Percentiles rank a stretch among this genome's conserved stretches.
phyloP scores from a whole-genome alignment of 2,329 filamentous ascomycete species.

The Neonectria punicea region DNA sequence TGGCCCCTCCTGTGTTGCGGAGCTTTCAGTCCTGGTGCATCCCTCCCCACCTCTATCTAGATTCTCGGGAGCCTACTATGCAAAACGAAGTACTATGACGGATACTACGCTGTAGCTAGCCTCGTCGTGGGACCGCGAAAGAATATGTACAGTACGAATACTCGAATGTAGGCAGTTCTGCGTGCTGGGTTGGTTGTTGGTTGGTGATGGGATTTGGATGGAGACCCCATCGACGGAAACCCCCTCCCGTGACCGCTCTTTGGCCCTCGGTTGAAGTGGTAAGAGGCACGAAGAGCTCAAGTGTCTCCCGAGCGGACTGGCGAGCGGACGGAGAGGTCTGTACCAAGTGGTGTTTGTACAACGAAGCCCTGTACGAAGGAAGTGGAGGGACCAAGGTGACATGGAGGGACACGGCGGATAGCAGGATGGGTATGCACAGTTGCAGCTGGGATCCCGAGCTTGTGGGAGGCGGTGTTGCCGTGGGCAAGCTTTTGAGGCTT shows the following conservation, averaged over 20 bases:
- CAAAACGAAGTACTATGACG: not conserved
- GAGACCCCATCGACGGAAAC: not conserved
- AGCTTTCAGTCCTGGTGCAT: not conserved
- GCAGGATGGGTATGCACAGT: not conserved
- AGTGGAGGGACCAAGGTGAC: not conserved
- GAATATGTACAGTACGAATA: not conserved
- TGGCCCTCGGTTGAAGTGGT: conserved; percentile 2
- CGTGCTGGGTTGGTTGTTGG: not conserved
- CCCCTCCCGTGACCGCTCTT: conserved; percentile 5
- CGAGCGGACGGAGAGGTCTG: not conserved
- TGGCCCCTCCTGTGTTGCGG: conserved; percentile 9
- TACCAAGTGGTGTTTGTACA: not conserved
- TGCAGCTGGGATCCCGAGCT: not conserved
- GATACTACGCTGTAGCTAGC: conserved; percentile 13
- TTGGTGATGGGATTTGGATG: conserved; percentile 10
- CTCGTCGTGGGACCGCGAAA: not conserved
- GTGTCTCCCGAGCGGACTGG: not conserved
- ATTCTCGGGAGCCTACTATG: not conserved
- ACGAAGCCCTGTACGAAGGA: not conserved
- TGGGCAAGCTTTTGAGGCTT: conserved; percentile 5
- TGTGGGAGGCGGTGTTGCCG: conserved; percentile 14
- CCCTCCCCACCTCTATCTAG: not conserved
- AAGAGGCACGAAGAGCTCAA: not conserved
- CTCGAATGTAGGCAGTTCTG: not conserved
- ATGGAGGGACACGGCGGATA: not conserved